Evolutionary conservation across 2,329 filamentous ascomycete species (phyloP), one percentile per base, ranked within the genome.

Genomic region (Trichoderma gracile): DNA sequence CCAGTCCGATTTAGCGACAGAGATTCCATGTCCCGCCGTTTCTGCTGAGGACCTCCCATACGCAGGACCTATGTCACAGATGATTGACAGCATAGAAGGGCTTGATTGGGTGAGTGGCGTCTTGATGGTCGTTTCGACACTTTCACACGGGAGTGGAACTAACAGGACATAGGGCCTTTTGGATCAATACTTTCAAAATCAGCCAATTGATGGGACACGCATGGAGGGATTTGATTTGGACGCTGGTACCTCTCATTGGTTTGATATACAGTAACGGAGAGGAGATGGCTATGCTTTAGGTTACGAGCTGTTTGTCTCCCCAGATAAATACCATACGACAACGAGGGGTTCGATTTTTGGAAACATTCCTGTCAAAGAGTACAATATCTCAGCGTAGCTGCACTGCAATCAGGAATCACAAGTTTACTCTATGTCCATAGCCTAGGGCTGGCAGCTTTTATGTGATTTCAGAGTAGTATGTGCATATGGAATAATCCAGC

Each of bases 81-180:
- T 60, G 57, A 60, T 60, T 60, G 57, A 60, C n/a, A 46, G 46
- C 10, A 60, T 38, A 8, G 57, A 60, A 3, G 46, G 57, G 1
- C 19, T 60, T 4, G 46, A 60, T 5, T 60, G 46, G 57, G 57
- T 60, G 50, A 43, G 57, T 50, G 27, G 5, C 17, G 12, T 38
- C 27, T 30, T 21, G 21, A 5, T 17, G 3, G 7, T 3, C 33
- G 10, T 38, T 38, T 38, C 12, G 3, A 14, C 12, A 3, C 1
- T 38, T 5, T 14, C 12, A 38, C 3, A 21, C 3, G 14, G 4
- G 33, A 10, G 1, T 9, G 23, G 21, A 27, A 5, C 38, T 52
- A 53, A 52, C 47, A 10, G 17, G 8, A 23, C 3, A 15, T 7
- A 61, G 58, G 21, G 23, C 7, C 21, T 61, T 33, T 10, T 61